A percentile compares a stretch with the other conserved stretches of the same genome.
These are phyloP conservation scores for Besnoitia besnoiti DNA, from an alignment of 169 alveolate genomes.

Conservation along the genomic window DNA sequence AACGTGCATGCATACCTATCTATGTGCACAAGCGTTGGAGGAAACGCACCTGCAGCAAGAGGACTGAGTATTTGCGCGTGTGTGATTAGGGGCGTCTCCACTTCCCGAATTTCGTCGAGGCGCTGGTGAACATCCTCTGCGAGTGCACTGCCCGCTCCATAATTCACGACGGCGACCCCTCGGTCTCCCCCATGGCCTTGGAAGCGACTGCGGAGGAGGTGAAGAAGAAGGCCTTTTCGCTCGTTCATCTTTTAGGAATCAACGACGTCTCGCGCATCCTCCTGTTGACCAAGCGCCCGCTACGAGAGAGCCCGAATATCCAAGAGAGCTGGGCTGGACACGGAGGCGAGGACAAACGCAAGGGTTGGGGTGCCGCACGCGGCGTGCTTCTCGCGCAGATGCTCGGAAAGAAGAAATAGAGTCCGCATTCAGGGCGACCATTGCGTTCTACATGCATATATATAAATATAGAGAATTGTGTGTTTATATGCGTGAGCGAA, in stretches of 20 bases:
- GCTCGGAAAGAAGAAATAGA: not conserved
- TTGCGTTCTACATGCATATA: no score
- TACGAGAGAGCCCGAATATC: not conserved
- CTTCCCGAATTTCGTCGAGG: slow-evolving; percentile 39
- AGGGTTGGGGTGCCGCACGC: no score
- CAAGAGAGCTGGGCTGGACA: no score
- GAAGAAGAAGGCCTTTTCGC: slow-evolving; percentile 13
- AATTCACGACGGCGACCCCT: not conserved
- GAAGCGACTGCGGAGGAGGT: slow-evolving; percentile 15
- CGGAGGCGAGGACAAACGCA: no score
- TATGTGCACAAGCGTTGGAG: no score
- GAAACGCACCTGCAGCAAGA: no score
- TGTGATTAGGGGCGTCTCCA: slow-evolving; percentile 53
- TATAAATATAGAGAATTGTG: no score
- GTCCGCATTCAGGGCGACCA: no score
- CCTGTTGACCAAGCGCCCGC: slow-evolving; percentile 12
- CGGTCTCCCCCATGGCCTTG: not conserved
- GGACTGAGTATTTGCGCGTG: no score
- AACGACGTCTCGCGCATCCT: not conserved
- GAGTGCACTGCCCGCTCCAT: slow-evolving; percentile 26
- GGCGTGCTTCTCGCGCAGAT: no score
- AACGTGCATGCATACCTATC: no score
- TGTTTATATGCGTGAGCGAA: no score
- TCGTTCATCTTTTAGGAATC: slow-evolving; percentile 35
- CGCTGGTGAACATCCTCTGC: slow-evolving; percentile 23